phyloP scores from a whole-genome alignment of 2,329 filamentous ascomycete genomes.

The Cladosporium sp. region DNA sequence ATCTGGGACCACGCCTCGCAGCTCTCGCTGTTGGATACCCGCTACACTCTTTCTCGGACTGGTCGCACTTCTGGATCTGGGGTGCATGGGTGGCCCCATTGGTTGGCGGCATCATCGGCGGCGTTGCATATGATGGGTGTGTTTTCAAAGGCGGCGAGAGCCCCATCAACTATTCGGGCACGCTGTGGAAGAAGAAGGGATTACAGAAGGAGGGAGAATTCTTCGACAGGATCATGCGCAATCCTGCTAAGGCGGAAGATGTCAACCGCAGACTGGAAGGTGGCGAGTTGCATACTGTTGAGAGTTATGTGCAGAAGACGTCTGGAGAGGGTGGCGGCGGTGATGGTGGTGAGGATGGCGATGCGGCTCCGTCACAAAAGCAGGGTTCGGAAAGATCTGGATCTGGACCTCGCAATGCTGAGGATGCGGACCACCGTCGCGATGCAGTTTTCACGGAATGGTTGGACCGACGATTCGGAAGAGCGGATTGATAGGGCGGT shows the following conservation, averaged over 20 bases:
- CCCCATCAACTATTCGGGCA: slow-evolving; percentile 46
- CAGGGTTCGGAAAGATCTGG: too few relatives aligned
- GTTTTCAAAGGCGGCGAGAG: slow-evolving; percentile 48
- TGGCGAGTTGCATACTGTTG: slow-evolving; percentile 5
- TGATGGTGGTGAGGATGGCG: not conserved
- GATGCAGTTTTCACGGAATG: not conserved
- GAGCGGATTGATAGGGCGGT: slow-evolving; percentile 2
- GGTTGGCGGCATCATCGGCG: slow-evolving; percentile 40
- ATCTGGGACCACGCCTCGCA: slow-evolving; percentile 48
- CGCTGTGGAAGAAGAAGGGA: slow-evolving; percentile 21
- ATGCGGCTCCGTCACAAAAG: not conserved
- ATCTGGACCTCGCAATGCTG: not conserved
- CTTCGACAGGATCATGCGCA: slow-evolving; percentile 4
- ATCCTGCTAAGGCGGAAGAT: slow-evolving; percentile 3
- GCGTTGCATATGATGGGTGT: slow-evolving; percentile 45
- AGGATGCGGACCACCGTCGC: not conserved
- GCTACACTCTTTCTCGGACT: slow-evolving; percentile 27
- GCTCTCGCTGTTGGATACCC: slow-evolving; percentile 44
- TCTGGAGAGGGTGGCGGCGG: too few relatives aligned
- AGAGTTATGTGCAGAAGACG: not conserved
- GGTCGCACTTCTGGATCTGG: slow-evolving; percentile 44
- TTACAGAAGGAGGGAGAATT: slow-evolving; percentile 20
- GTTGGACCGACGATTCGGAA: not conserved
- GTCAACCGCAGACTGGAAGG: not conserved
- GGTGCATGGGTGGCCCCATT: slow-evolving; percentile 40